Base-by-base conservation (phyloP, 2,329 filamentous ascomycete species). In the Colletotrichum horii region DNA sequence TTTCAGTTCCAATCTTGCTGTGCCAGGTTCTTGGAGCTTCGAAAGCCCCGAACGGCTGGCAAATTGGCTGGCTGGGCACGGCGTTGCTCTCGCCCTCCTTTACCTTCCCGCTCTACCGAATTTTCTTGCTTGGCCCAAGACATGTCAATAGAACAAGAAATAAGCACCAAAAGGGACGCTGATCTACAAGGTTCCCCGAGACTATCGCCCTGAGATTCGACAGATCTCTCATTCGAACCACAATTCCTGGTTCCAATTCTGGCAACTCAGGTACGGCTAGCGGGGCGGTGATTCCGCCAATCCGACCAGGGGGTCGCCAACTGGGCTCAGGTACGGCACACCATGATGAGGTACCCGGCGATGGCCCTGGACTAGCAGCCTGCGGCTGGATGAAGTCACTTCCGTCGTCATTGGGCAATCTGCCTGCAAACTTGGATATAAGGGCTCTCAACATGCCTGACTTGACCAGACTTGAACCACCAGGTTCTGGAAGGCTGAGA, bases 211-310 rank as follows among this genome's bases (percentile, higher is more conserved):
- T 28, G 14, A 61, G 61, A 60, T 71, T 70, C 52, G 61, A 71
- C 48, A 36, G 67, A 65, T 71, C 60, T 61, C 28, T 71, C 60
- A 48, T 58, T 60, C 28, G 52, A 66, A 74, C 68, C 48, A 60
- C 30, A 75, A 36, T 55, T 66, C 38, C 58, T 52, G 16, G 15
- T 43, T 55, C 36, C 56, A 32, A 64, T 66, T 71, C 34, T 71
- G 30, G 61, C 28, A 52, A 38, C 26, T 71, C 61, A 66, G 36
- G 60, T 64, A 64, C 30, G 32, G 43, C 26, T 58, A 71, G 67
- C 22, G 72, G 72, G 67, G 68, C 67, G 72, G 34, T 43, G 64
- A 66, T 34, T 68, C 55, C 34, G 48, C 62, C 34, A 71, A 60
- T 66, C 70, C 58, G 19, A 24, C 24, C 22, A 14, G 36, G 36